Evolutionary conservation across 164 flowering plant species (phyloP).

Genomic region (Warburgia ugandensis): DNA sequence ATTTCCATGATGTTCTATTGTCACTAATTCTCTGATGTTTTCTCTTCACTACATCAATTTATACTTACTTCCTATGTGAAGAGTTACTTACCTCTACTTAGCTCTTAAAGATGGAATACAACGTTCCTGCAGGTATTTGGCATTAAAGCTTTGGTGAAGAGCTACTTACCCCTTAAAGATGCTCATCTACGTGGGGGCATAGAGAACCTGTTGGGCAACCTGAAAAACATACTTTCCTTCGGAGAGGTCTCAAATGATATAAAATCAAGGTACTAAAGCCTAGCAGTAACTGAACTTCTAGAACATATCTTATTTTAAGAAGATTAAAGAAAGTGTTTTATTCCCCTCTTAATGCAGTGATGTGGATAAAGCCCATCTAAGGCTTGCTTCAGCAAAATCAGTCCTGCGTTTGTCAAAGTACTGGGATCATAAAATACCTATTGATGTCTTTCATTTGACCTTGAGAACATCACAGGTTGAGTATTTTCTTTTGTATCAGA

Average conservation of each 20-base stretch:
- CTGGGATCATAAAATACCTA: conserved; percentile 91
- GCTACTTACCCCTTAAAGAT: conserved; percentile 92
- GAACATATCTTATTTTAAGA: neutral
- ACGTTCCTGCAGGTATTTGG: conserved; percentile 76
- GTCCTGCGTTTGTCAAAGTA: conserved; percentile 69
- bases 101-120: no score
- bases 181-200: conserved; percentile 79
- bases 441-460: conserved; percentile 70
- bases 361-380: conserved; percentile 82
- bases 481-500: neutral
- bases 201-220: conserved; percentile 50
- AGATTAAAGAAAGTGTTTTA: no score
- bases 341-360: conserved; percentile 42
- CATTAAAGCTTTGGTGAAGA: conserved; percentile 78
- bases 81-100: no score
- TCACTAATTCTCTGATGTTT: no score
- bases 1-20: no score
- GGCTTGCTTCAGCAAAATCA: conserved; percentile 87
- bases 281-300: conserved; percentile 2
- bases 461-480: conserved; percentile 69
- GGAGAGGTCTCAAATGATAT: conserved; percentile 75
- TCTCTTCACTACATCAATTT: no score
- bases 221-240: conserved; percentile 53
- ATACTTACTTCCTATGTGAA: no score
- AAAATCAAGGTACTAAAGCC: conserved; percentile 54